Conservation (phyloP, 768 basidiomycete genomes). For the Tylopilus rubrobrunneus region DNA sequence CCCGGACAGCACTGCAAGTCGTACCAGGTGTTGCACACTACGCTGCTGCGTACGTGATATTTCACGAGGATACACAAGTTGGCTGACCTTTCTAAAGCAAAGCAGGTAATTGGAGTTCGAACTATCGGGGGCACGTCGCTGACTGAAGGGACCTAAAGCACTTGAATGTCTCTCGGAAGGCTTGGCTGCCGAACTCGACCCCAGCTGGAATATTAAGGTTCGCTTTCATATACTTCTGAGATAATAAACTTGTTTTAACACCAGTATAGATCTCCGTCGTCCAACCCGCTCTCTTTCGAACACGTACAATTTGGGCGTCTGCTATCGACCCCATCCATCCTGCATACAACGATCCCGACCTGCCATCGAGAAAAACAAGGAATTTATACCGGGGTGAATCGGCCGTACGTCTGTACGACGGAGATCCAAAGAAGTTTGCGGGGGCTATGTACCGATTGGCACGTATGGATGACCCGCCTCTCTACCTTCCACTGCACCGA, state of each 20-base stretch:
- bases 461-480: constrained; percentile 22
- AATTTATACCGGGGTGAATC: constrained; percentile 8
- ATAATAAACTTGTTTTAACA: background rate
- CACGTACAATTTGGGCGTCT: constrained; percentile 2
- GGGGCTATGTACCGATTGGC: constrained; percentile 13
- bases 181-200: constrained; percentile 39
- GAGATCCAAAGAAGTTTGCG: constrained; percentile 25
- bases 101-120: constrained; percentile 18
- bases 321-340: constrained; percentile 14
- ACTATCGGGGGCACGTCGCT: background rate
- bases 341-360: constrained; percentile 14
- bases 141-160: constrained; percentile 21
- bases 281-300: constrained; percentile 25
- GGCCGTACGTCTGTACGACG: constrained; percentile 6
- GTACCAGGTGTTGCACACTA: constrained; percentile 15
- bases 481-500: constrained; percentile 24
- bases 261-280: constrained; percentile 20
- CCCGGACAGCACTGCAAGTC: constrained; percentile 24
- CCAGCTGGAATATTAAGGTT: constrained; percentile 47
- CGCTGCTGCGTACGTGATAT: constrained; percentile 25
- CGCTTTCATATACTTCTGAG: background rate
- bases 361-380: constrained; percentile 15
- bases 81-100: constrained; percentile 16
- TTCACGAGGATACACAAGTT: background rate
- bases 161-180: constrained; percentile 39